A percentile compares a stretch with the other conserved stretches of the same genome.
Conservation (phyloP, 768 basidiomycete genomes). For the Boletus rubroflammeus region DNA sequence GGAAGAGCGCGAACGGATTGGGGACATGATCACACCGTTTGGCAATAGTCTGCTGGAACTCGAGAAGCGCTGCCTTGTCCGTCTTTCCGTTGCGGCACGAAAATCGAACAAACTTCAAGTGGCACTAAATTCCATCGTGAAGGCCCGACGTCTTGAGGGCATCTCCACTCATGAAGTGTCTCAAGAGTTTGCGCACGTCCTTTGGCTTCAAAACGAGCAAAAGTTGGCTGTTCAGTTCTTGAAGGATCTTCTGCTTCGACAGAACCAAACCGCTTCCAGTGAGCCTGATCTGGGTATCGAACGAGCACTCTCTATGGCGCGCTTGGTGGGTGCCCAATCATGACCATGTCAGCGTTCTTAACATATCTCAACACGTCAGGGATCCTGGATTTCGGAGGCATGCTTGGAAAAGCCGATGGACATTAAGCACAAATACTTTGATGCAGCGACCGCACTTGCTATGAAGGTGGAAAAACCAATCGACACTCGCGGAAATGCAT, state of each 20-base stretch:
- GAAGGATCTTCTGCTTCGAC: constrained; percentile 34
- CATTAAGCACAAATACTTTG: constrained; percentile 70
- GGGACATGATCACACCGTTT: constrained; percentile 58
- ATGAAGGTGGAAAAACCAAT: constrained; percentile 20
- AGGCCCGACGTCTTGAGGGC: constrained; percentile 61
- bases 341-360: not conserved
- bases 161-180: constrained; percentile 51
- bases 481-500: constrained; percentile 24
- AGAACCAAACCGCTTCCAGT: constrained; percentile 5
- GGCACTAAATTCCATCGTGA: constrained; percentile 80
- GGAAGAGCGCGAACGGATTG: constrained; percentile 75
- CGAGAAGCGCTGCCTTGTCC: constrained; percentile 69
- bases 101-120: constrained; percentile 66
- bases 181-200: constrained; percentile 82
- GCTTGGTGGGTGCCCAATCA: constrained; percentile 48
- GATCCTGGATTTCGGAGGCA: constrained; percentile 87
- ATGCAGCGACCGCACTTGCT: constrained; percentile 47
- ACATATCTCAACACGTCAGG: constrained; percentile 43
- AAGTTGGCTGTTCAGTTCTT: constrained; percentile 76
- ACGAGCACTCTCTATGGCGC: constrained; percentile 52
- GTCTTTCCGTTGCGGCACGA: constrained; percentile 70
- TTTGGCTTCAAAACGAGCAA: constrained; percentile 88
- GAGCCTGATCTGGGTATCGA: constrained; percentile 19
- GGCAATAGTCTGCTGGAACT: constrained; percentile 47
- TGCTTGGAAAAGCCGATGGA: constrained; percentile 73